Evolutionary conservation across 805 yeast species (phyloP).

Genomic region (Kazachstania africana): DNA sequence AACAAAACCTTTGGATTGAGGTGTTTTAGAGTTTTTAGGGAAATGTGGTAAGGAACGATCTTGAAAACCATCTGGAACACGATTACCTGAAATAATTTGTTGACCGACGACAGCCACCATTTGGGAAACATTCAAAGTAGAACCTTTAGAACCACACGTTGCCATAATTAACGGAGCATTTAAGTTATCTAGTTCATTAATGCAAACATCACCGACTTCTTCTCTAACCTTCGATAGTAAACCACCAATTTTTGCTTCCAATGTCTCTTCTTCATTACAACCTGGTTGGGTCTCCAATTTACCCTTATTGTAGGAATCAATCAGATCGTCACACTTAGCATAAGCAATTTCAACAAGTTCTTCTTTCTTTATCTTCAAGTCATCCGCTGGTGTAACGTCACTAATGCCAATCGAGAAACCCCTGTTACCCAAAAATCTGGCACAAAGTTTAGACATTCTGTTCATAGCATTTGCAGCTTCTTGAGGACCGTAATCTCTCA

Average conservation of each 20-base stretch:
- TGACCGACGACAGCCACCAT: constrained; percentile 99
- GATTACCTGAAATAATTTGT: constrained; percentile 95
- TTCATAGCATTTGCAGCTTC: constrained; percentile 96
- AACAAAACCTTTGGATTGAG: constrained; percentile 96
- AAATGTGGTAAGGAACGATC: constrained; percentile 97
- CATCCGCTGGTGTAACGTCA: constrained; percentile 89
- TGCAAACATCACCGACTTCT: constrained; percentile 97
- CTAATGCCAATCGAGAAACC: constrained; percentile 96
- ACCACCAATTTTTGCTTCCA: constrained; percentile 97
- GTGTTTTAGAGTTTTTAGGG: constrained; percentile 89
- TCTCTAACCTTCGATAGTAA: constrained; percentile 93
- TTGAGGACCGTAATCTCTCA: constrained; percentile 93
- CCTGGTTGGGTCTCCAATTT: constrained; percentile 97
- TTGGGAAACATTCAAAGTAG: constrained; percentile 94
- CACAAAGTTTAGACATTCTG: constrained; percentile 98
- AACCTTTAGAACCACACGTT: constrained; percentile 97
- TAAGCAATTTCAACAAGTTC: constrained; percentile 84
- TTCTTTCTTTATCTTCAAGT: constrained; percentile 69
- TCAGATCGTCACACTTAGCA: constrained; percentile 80
- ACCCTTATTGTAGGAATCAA: constrained; percentile 66
- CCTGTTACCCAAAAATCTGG: constrained; percentile 84
- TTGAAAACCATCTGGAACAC: constrained; percentile 99
- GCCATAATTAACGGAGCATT: constrained; percentile 99
- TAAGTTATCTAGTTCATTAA: constrained; percentile 73
- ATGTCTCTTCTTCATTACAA: constrained; percentile 95